Evolutionary conservation across 1,284 basidiomycete species (phyloP).

Genomic region (Pisolithus thermaeus): DNA sequence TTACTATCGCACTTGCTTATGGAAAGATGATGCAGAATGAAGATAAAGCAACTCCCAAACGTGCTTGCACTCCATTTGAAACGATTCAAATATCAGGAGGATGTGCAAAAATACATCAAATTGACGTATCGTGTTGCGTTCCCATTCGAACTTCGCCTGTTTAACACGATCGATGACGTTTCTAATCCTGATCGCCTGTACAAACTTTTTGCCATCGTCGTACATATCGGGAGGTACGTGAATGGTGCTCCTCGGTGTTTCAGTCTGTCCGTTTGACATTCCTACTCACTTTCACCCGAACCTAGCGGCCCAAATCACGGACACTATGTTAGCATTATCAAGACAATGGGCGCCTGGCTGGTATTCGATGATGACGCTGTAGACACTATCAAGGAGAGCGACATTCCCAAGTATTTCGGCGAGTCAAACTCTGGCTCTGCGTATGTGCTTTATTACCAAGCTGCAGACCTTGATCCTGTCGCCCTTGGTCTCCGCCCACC

Average conservation of each 20-base stretch:
- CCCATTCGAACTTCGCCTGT: slow-evolving; percentile 88
- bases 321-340: slow-evolving; percentile 95
- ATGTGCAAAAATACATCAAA: slow-evolving; percentile 85
- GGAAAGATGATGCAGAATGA: slow-evolving; percentile 65
- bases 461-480: slow-evolving; percentile 74
- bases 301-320: slow-evolving; percentile 91
- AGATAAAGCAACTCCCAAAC: slow-evolving; percentile 94
- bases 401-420: slow-evolving; percentile 93
- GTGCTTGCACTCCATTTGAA: slow-evolving; percentile 94
- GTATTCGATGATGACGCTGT: slow-evolving; percentile 96
- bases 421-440: slow-evolving; percentile 87
- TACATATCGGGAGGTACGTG: slow-evolving; percentile 93
- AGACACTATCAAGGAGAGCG: slow-evolving; percentile 79
- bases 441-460: slow-evolving; percentile 97
- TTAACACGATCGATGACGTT: slow-evolving; percentile 95
- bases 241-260: slow-evolving; percentile 5
- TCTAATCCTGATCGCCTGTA: slow-evolving; percentile 87
- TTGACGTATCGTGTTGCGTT: slow-evolving; percentile 95
- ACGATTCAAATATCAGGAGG: slow-evolving; percentile 96
- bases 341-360: slow-evolving; percentile 81
- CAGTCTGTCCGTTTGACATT: slow-evolving; percentile 11
- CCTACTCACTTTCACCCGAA: slow-evolving; percentile 7
- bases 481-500: slow-evolving; percentile 56
- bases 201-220: slow-evolving; percentile 92
- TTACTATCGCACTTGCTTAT: slow-evolving; percentile 8